These are phyloP conservation scores for Phytophthora europaea DNA, from an alignment of 352 stramenopile genomes.

Conservation along the genomic window DNA sequence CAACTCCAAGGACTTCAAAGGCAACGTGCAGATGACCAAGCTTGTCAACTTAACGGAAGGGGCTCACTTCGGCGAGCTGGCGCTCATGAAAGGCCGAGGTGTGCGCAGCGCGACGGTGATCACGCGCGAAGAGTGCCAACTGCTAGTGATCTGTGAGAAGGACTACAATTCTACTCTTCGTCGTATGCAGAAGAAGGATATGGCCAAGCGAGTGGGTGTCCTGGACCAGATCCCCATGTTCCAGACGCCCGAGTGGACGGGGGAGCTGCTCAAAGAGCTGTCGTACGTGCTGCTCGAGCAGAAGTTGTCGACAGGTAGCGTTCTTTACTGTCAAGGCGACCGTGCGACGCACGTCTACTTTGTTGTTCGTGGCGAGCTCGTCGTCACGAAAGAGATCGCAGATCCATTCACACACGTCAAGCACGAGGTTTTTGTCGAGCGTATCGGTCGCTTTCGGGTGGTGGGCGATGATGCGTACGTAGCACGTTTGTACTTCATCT, in stretches of 20 bases:
- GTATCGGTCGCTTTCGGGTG: constrained; percentile 67
- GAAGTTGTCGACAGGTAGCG: constrained; percentile 51
- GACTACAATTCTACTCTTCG: constrained; percentile 81
- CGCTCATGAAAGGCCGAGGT: constrained; percentile 79
- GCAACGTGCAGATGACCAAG: constrained; percentile 68
- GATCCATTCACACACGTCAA: constrained; percentile 45
- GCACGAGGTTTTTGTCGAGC: constrained; percentile 63
- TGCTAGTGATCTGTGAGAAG: constrained; percentile 79
- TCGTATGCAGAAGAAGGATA: constrained; percentile 77
- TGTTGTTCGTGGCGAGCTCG: constrained; percentile 71
- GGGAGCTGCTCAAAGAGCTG: constrained; percentile 75
- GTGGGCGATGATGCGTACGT: constrained; percentile 81
- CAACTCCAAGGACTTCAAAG: constrained; percentile 59
- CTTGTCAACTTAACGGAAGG: constrained; percentile 79
- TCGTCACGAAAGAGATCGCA: constrained; percentile 61
- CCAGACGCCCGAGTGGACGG: constrained; percentile 79
- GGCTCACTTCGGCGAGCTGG: constrained; percentile 75
- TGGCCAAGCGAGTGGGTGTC: constrained; percentile 62
- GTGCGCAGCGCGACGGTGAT: constrained; percentile 78
- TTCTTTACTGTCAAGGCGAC: constrained; percentile 71
- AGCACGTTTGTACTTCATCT: background rate
- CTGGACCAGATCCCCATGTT: constrained; percentile 80
- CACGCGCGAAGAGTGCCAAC: constrained; percentile 64
- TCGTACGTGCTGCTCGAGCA: constrained; percentile 79
- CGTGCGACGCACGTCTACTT: constrained; percentile 77